phyloP scores from a whole-genome alignment of 2,329 filamentous ascomycete genomes.

The Paramyrothecium roridum region DNA sequence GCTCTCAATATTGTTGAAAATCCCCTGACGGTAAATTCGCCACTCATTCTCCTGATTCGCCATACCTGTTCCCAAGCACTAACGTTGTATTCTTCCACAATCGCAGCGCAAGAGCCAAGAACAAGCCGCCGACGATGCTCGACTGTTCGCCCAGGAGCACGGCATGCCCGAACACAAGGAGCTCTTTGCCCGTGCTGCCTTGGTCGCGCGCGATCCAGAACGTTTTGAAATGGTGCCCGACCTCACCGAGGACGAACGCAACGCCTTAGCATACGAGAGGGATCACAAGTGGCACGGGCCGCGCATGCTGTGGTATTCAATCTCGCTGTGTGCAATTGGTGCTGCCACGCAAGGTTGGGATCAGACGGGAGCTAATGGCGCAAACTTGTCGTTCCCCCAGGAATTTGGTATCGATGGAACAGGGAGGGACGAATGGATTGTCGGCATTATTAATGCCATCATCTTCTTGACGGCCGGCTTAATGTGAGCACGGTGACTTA shows the following conservation, averaged over 20 bases:
- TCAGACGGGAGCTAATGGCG: constrained; percentile 58
- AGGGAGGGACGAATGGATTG: constrained; percentile 40
- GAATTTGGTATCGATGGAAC: constrained; percentile 27
- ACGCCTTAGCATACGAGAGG: constrained; percentile 36
- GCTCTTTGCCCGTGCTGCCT: constrained; percentile 26
- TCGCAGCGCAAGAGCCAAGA: constrained; percentile 17
- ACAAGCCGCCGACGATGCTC: constrained; percentile 32
- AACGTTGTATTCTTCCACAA: not conserved
- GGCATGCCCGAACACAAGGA: constrained; percentile 42
- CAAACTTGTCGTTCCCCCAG: constrained; percentile 55
- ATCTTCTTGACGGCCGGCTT: constrained; percentile 46
- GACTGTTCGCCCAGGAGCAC: constrained; percentile 43
- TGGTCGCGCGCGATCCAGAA: constrained; percentile 21
- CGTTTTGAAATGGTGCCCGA: constrained; percentile 13
- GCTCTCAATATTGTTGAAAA: constrained; percentile 29
- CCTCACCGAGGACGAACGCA: constrained; percentile 27
- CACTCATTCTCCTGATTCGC: too few relatives aligned
- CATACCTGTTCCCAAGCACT: too few relatives aligned
- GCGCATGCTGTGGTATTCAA: constrained; percentile 32
- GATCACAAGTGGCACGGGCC: constrained; percentile 56
- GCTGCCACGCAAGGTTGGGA: constrained; percentile 62
- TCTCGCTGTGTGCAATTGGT: constrained; percentile 50
- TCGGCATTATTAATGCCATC: constrained; percentile 24
- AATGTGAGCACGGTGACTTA: constrained; percentile 54
- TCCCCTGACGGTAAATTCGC: constrained; percentile 22